Evolutionary conservation across 345 rosid species (phyloP), one percentile per base, ranked within the genome.

Genomic region (Ceriops tagal): DNA sequence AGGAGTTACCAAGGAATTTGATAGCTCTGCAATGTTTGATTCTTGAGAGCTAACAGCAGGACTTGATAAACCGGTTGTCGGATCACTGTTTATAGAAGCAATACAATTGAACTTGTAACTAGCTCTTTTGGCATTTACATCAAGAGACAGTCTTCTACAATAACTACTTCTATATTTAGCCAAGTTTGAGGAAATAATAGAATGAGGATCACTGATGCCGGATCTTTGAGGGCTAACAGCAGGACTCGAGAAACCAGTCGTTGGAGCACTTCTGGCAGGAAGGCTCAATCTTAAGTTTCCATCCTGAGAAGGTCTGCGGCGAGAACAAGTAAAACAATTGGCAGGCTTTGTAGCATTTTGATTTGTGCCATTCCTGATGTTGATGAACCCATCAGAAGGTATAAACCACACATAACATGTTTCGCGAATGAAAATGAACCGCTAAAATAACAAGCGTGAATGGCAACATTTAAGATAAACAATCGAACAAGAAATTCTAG

Each of bases 201-300:
- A 27, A 52, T 71, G 24, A 43, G 64, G 61, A 34, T 75, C 76
- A 35, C 71, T 67, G 0, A 53, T 10, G 34, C 66, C 77, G 5
- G 75, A 68, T 74, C 80, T 78, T 60, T 26, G 78, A 8, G 91
- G 89, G 68, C 89, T 86, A 55, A 70, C 53, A 15, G 64, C 39
- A 52, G 88, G 91, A 72, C 86, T 86, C 30, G 89, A 76, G 55
- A 78, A 73, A 74, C 76, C 74, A 71, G 80, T 85, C 20, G 87
- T 62, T n/a, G 95, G 91, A 62, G 95, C 91, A 74, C 95, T 89
- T 79, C 80, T 74, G 30, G 81, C 78, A 18, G 81, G 70, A 26
- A 71, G 68, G 24, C 75, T 67, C 66, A 68, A 37, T 76, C 79
- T 82, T 70, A 77, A 74, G 66, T 77, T 46, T 65, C 35, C 66